Percentiles rank a stretch among this genome's conserved stretches.
Conservation (phyloP, 1,139 yeast species). For the Taphrina flavorubra region DNA sequence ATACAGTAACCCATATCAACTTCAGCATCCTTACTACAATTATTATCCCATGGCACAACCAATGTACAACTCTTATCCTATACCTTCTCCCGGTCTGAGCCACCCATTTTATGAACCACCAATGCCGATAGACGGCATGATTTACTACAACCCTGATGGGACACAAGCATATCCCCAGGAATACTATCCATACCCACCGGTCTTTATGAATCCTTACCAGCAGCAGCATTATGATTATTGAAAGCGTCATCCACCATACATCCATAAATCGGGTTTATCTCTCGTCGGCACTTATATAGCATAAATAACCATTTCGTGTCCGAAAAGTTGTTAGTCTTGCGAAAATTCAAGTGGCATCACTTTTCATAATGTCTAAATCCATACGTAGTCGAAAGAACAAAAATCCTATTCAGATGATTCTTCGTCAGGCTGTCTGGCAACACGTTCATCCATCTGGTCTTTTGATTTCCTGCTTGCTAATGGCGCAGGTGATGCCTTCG, state of each 20-base stretch:
- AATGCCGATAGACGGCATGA: slow-evolving; percentile 1
- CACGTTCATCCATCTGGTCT: no score
- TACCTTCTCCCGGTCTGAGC: slow-evolving; percentile 7
- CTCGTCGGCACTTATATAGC: background rate
- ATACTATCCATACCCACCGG: slow-evolving; percentile 11
- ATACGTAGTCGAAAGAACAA: background rate
- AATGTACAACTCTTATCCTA: slow-evolving; percentile 9
- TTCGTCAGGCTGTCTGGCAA: no score
- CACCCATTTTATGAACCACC: slow-evolving; percentile 21
- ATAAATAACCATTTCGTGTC: background rate
- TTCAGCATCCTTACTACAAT: slow-evolving; percentile 3
- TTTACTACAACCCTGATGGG: slow-evolving; percentile 23
- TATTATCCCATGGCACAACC: slow-evolving; percentile 6
- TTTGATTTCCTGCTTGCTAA: no score
- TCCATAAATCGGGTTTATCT: background rate
- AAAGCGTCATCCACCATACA: background rate
- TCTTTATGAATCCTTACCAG: slow-evolving; percentile 14
- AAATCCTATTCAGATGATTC: no score
- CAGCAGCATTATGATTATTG: slow-evolving; percentile 27
- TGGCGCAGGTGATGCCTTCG: no score
- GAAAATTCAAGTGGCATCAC: background rate
- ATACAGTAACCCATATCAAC: background rate
- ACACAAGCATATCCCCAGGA: slow-evolving; percentile 25
- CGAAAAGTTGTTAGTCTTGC: no score
- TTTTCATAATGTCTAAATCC: background rate